Conservation (phyloP, 441 rosid species). For the Adansonia madagascariensis region DNA sequence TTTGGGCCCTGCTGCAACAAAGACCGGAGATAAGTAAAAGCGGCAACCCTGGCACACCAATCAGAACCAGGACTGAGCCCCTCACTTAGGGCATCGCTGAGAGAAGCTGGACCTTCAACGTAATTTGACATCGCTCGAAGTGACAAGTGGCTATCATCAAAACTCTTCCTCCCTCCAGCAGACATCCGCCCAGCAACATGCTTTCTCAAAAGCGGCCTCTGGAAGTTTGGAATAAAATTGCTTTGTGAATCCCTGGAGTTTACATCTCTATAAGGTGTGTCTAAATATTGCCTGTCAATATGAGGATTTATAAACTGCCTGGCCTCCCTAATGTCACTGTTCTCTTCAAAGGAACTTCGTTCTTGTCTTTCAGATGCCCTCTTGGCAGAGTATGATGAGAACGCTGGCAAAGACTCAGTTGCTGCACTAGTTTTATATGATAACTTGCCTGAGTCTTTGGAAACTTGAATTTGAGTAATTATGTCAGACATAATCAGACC, state of each 20-base stretch:
- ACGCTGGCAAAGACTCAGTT: slow-evolving; percentile 61
- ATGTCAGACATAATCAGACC: slow-evolving; percentile 89
- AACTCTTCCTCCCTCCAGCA: slow-evolving; percentile 89
- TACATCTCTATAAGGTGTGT: slow-evolving; percentile 61
- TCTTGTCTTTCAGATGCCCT: slow-evolving; percentile 74
- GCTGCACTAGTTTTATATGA: slow-evolving; percentile 58
- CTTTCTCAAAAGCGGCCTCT: slow-evolving; percentile 93
- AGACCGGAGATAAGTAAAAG: slow-evolving; percentile 79
- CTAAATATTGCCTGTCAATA: slow-evolving; percentile 72
- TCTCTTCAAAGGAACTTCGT: slow-evolving; percentile 71
- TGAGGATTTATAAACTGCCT: slow-evolving; percentile 61
- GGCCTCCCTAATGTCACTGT: slow-evolving; percentile 61
- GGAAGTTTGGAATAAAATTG: slow-evolving; percentile 90
- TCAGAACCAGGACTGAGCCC: slow-evolving; percentile 92
- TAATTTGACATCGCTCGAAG: slow-evolving; percentile 79
- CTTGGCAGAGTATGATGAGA: slow-evolving; percentile 71
- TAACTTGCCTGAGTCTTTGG: slow-evolving; percentile 84
- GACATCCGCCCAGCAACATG: slow-evolving; percentile 78
- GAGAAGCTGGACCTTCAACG: slow-evolving; percentile 87
- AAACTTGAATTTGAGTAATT: slow-evolving; percentile 90
- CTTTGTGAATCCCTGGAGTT: slow-evolving; percentile 68
- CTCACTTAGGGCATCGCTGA: slow-evolving; percentile 80
- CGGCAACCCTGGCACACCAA: slow-evolving; percentile 97
- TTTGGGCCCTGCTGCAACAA: slow-evolving; percentile 90
- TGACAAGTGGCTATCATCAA: slow-evolving; percentile 86